Evolutionary conservation across 768 basidiomycete species (phyloP).

Genomic region (Gymnopilus dilepis): DNA sequence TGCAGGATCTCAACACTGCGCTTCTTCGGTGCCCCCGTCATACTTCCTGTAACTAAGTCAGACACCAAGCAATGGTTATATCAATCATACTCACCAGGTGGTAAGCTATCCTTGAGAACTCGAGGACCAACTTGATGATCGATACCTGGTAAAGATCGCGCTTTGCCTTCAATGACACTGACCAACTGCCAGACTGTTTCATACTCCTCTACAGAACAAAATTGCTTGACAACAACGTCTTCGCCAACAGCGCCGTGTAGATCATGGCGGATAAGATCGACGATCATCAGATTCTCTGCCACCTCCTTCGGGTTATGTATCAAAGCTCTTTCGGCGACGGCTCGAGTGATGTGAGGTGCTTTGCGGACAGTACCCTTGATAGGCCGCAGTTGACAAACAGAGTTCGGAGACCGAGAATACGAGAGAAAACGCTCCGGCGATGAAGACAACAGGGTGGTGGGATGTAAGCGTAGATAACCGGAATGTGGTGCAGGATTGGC

Average conservation of each 20-base stretch:
- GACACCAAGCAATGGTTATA: not conserved
- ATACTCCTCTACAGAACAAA: slow-evolving; percentile 90
- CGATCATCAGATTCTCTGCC: slow-evolving; percentile 98
- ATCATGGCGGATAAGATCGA: slow-evolving; percentile 94
- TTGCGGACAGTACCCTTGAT: slow-evolving; percentile 93
- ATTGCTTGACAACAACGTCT: slow-evolving; percentile 80
- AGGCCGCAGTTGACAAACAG: slow-evolving; percentile 83
- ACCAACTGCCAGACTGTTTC: slow-evolving; percentile 96
- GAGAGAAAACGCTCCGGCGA: slow-evolving; percentile 94
- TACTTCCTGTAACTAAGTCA: slow-evolving; percentile 66
- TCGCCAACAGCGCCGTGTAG: slow-evolving; percentile 84
- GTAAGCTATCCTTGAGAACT: slow-evolving; percentile 77
- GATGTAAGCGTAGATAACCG: slow-evolving; percentile 77
- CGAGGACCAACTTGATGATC: slow-evolving; percentile 75
- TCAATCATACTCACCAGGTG: slow-evolving; percentile 66
- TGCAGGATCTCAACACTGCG: slow-evolving; percentile 91
- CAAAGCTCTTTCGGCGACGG: slow-evolving; percentile 66
- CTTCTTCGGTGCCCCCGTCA: slow-evolving; percentile 98
- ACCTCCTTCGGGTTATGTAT: slow-evolving; percentile 83
- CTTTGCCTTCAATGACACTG: slow-evolving; percentile 84
- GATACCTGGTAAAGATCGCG: slow-evolving; percentile 31
- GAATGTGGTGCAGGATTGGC: slow-evolving; percentile 91
- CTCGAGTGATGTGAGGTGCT: slow-evolving; percentile 63
- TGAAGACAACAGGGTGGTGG: slow-evolving; percentile 80
- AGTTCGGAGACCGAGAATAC: slow-evolving; percentile 66